phyloP scores from a whole-genome alignment of 1,139 yeast species.

The Kodamaea sp. region DNA sequence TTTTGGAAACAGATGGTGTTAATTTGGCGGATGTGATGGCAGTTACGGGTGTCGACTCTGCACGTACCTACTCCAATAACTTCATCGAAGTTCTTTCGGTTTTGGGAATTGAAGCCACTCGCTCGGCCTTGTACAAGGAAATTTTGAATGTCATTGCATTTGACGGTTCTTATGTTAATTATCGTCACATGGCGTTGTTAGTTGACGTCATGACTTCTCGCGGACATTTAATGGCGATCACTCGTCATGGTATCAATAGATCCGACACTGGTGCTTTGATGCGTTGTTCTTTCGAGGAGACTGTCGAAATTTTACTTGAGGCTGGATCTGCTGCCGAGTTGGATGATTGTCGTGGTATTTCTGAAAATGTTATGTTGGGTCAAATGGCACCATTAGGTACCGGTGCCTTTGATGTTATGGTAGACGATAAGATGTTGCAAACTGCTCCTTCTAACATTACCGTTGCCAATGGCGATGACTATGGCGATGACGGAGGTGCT shows the following conservation, averaged over 20 bases:
- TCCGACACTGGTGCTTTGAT: slow-evolving; percentile 98
- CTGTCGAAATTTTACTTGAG: slow-evolving; percentile 94
- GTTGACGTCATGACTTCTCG: slow-evolving; percentile 99
- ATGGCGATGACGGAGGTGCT: slow-evolving; percentile 75
- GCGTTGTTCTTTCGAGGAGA: slow-evolving; percentile 99
- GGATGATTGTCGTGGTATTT: slow-evolving; percentile 98
- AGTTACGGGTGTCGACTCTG: slow-evolving; percentile 90
- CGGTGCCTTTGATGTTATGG: slow-evolving; percentile 94
- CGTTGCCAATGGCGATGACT: slow-evolving; percentile 29
- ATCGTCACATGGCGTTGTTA: slow-evolving; percentile 95
- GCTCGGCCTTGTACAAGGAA: slow-evolving; percentile 90
- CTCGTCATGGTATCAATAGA: slow-evolving; percentile 99
- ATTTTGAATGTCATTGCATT: slow-evolving; percentile 96
- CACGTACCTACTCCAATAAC: slow-evolving; percentile 90
- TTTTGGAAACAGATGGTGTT: slow-evolving; percentile 97
- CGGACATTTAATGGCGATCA: slow-evolving; percentile 97
- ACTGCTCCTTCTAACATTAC: slow-evolving; percentile 59
- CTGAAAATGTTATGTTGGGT: slow-evolving; percentile 96
- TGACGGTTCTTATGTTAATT: slow-evolving; percentile 98
- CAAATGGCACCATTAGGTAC: slow-evolving; percentile 99
- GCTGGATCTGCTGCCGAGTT: slow-evolving; percentile 98
- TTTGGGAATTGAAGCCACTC: slow-evolving; percentile 97
- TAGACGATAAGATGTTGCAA: slow-evolving; percentile 86
- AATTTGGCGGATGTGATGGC: slow-evolving; percentile 94
- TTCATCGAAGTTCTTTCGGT: slow-evolving; percentile 95